phyloP scores from a whole-genome alignment of 805 yeast genomes.

The Wickerhamiella vanderwaltii region DNA sequence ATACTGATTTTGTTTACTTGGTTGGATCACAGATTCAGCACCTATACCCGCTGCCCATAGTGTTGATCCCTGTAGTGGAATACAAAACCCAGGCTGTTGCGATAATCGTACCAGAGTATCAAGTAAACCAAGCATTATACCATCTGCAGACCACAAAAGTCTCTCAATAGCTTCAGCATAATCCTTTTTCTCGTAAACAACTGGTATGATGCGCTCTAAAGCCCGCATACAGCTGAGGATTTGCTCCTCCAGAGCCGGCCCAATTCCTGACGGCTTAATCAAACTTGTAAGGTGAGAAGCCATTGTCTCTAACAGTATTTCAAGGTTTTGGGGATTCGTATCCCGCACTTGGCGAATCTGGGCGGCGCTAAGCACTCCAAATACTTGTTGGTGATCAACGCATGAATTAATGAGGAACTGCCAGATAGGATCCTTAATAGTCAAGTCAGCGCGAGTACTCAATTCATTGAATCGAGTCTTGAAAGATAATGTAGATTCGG shows the following conservation, averaged over 20 bases:
- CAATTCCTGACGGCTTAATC: slow-evolving; percentile 23
- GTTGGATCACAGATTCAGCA: slow-evolving; percentile 24
- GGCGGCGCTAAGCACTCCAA: slow-evolving; percentile 39
- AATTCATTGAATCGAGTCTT: slow-evolving; percentile 50
- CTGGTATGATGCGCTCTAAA: slow-evolving; percentile 54
- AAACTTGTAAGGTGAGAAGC: slow-evolving; percentile 28
- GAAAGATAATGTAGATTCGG: slow-evolving; percentile 54
- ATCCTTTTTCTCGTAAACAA: slow-evolving; percentile 44
- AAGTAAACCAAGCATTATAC: slow-evolving; percentile 26
- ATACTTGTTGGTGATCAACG: slow-evolving; percentile 43
- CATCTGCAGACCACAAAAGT: neutral
- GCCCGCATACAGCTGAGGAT: slow-evolving; percentile 52
- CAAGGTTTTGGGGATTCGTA: slow-evolving; percentile 45
- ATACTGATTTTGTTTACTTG: slow-evolving; percentile 38
- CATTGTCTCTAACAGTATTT: slow-evolving; percentile 37
- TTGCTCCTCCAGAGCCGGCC: slow-evolving; percentile 25
- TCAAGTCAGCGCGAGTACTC: slow-evolving; percentile 24
- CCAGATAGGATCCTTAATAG: slow-evolving; percentile 29
- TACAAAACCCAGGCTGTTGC: slow-evolving; percentile 47
- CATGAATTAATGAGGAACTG: slow-evolving; percentile 38
- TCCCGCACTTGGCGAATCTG: slow-evolving; percentile 53
- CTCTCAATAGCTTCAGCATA: slow-evolving; percentile 4
- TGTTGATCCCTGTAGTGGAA: slow-evolving; percentile 22
- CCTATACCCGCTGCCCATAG: slow-evolving; percentile 84
- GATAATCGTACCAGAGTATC: slow-evolving; percentile 35